Evolutionary conservation across 139 green algal genomes (phyloP), one percentile per base, ranked within the genome.

Genomic region (Chlorella sp.): DNA sequence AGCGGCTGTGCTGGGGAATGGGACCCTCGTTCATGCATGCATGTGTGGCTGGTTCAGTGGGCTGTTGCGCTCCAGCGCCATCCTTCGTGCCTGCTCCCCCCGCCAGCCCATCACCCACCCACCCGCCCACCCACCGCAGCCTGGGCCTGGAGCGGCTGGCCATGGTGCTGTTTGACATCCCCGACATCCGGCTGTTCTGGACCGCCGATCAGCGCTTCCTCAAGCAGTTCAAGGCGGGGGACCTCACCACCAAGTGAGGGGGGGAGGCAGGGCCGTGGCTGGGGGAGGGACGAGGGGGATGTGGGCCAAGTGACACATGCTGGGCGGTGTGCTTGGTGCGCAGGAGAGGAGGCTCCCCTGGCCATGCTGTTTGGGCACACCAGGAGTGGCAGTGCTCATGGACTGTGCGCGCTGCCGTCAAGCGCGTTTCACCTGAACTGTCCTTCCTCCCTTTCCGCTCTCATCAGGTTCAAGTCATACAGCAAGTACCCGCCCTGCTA

Each of bases 91-190:
- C n/a, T n/a, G n/a, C n/a, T n/a, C 20, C 34, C 58, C 58, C 58
- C 3, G 22, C 16, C 20, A 8, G 9, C 16, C 14, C 11, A 73
- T 36, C 22, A 41, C 67, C 9, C 67, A 46, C 6, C 67, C 67
- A 28, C 34, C 30, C 67, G 2, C 34, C 34, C 67, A 73, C 67
- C n/a, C 34, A 4, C 32, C 79, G 74, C 84, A 85, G 96, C 17
- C 93, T 99, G 46, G 97, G 97, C 64, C 88, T 99, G 83, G 97
- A 99, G 92, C 91, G 97, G 28, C 90, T 99, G 69, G 97, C 97
- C 34, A 99, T 99, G 97, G 95, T 99, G 58, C 93, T 99, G 40
- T 99, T 99, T 86, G 93, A 98, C 80, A 99, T 99, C 82, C 95
- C 97, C 24, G 97, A 99, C 90, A 99, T 99, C 87, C 93, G 96